A percentile compares a stretch with the other conserved stretches of the same genome.
Conservation (phyloP, 2,329 filamentous ascomycete species). For the Fusarium dimerum region DNA sequence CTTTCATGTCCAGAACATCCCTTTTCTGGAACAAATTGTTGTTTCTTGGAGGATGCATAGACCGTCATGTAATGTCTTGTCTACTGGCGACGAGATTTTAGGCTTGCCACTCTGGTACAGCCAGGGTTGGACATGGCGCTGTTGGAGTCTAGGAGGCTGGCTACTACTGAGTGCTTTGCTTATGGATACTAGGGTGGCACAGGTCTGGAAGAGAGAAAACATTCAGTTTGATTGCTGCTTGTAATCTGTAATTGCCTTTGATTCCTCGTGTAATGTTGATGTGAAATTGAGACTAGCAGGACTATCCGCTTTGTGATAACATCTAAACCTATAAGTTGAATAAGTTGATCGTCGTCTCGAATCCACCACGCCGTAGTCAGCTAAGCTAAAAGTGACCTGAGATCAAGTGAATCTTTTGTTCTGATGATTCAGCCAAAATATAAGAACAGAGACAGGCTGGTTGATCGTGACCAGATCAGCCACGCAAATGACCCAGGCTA, state of each 20-base stretch:
- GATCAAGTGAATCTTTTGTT: slow-evolving; percentile 1
- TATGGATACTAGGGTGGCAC: slow-evolving; percentile 10
- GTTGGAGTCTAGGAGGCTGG: slow-evolving; percentile 7
- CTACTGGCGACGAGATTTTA: slow-evolving; percentile 2
- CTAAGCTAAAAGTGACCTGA: slow-evolving; percentile 12
- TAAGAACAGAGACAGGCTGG: slow-evolving; percentile 7
- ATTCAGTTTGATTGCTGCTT: slow-evolving; percentile 14
- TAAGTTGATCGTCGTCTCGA: neutral
- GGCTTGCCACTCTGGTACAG: neutral
- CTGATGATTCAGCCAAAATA: slow-evolving; percentile 7
- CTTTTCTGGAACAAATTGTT: slow-evolving; percentile 7
- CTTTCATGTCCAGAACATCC: slow-evolving; percentile 3
- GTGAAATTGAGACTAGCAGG: slow-evolving; percentile 12
- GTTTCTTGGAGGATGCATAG: slow-evolving; percentile 6
- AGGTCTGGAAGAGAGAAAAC: slow-evolving; percentile 26
- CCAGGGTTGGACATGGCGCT: slow-evolving; percentile 22
- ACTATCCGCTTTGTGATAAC: neutral
- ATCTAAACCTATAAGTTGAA: neutral
- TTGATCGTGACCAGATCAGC: slow-evolving; percentile 23
- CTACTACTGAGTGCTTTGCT: slow-evolving; percentile 15
- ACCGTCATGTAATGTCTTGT: slow-evolving; percentile 3
- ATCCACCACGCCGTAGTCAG: neutral
- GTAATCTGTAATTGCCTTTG: slow-evolving; percentile 5
- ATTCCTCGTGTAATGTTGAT: slow-evolving; percentile 13
- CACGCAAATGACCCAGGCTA: neutral